Percentiles rank a stretch among this genome's conserved stretches.
Conservation (phyloP, 2,329 filamentous ascomycete species). For the Aspergillus udagawae region DNA sequence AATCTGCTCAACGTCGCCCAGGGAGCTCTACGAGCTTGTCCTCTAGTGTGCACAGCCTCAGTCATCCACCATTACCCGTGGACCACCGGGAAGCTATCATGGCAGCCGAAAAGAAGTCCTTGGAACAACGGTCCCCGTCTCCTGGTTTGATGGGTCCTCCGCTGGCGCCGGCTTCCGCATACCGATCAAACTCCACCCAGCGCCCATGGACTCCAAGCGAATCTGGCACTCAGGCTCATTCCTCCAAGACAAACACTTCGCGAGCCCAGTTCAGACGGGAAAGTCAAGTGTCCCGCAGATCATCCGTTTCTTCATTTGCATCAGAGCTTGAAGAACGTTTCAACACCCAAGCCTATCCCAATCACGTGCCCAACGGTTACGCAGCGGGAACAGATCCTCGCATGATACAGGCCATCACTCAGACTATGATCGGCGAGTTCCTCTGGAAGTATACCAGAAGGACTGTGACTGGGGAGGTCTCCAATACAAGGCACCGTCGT, state of each 20-base stretch:
- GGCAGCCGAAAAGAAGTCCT: conserved; percentile 63
- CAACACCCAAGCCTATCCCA: conserved; percentile 62
- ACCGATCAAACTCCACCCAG: conserved; percentile 45
- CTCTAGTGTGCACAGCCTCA: conserved; percentile 42
- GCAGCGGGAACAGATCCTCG: conserved; percentile 79
- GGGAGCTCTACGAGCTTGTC: conserved; percentile 68
- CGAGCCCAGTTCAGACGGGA: conserved; percentile 52
- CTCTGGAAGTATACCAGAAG: conserved; percentile 99
- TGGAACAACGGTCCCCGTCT: conserved; percentile 40
- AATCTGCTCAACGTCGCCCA: conserved; percentile 53
- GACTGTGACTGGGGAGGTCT: conserved; percentile 82
- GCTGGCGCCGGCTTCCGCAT: conserved; percentile 73
- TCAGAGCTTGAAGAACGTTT: conserved; percentile 92
- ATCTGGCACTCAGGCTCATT: conserved; percentile 42
- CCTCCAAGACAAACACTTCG: conserved; percentile 50
- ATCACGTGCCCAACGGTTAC: conserved; percentile 54
- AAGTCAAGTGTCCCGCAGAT: conserved; percentile 59
- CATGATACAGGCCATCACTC: conserved; percentile 98
- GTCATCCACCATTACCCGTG: conserved; percentile 68
- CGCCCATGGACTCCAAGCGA: conserved; percentile 62
- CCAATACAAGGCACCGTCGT: conserved; percentile 81
- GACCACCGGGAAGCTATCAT: conserved; percentile 85
- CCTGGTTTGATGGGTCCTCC: conserved; percentile 73
- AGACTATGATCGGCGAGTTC: conserved; percentile 99
- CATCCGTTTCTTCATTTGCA: conserved; percentile 90